Base-by-base conservation (phyloP, 2,329 filamentous ascomycete species). In the Hawksworthiomyces lignivorus region DNA sequence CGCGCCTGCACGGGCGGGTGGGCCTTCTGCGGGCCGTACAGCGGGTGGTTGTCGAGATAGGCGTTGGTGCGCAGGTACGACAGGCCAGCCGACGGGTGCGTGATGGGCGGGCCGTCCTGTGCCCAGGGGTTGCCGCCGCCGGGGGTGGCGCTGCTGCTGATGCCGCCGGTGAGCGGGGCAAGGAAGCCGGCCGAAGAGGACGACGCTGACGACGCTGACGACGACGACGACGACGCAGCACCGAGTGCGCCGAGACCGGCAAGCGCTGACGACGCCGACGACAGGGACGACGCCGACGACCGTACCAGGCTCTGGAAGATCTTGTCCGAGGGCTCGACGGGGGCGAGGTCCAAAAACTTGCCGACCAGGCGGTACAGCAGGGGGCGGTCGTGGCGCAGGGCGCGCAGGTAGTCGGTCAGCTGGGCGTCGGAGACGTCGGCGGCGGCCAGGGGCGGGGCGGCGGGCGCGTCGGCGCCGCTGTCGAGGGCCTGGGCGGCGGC, bases 341-440 rank as follows among this genome's bases (percentile, higher is more conserved):
- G 75, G 2, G 74, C 73, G 14, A 83, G 68, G 51, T 82, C 79
- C 38, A 83, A 63, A 57, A 82, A 82, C 43, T 69, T 65, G 53
- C 75, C 70, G 33, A 82, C 72, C 31, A 74, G 58, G 7, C 63
- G 63, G 56, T 71, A 79, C 4, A 82, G 61, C 7, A 62, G 59
- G 9, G 62, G 55, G 6, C 70, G 67, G 43, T 80, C 68, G 43
- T 64, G 53, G 26, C 78, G 75, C 40, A 81, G 59, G 32, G 59
- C 57, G 45, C 70, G 71, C 46, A 80, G 55, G 52, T 73, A 75
- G 15, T 70, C 62, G 4, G 62, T 63, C 29, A 81, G 61, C 49
- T 77, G 64, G 8, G 62, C 61, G 9, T 77, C 69, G 0, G 68
- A 67, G 44, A 82, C 64, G 2, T 72, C 57, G 10, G 48, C 36